These are phyloP conservation scores for Stevia rebaudiana DNA, from an alignment of 140 eudicot species.

Conservation along the genomic window DNA sequence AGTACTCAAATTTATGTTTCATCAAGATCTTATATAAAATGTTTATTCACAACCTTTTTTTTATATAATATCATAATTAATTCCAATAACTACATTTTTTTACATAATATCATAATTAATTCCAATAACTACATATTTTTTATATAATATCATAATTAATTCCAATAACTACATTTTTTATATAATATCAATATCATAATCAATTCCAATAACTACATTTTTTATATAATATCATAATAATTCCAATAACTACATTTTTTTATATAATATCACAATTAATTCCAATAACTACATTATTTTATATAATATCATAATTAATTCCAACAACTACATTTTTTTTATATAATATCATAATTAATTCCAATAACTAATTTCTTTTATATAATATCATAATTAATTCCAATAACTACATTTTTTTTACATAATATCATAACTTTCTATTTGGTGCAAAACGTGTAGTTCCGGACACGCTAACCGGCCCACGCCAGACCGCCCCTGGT, in stretches of 20 bases:
- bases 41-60: not conserved
- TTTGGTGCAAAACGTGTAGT: too few species aligned
- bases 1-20: not conserved
- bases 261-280: not conserved
- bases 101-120: not conserved
- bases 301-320: not conserved
- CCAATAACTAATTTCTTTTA: not conserved
- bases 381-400: too few species aligned
- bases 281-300: not conserved
- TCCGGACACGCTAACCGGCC: too few species aligned
- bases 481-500: too few species aligned
- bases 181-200: too few species aligned
- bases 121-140: not conserved
- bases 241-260: too few species aligned
- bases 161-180: not conserved
- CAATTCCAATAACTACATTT: not conserved
- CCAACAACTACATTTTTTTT: not conserved
- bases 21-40: not conserved
- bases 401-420: not conserved
- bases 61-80: not conserved
- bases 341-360: too few species aligned
- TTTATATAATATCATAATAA: not conserved
- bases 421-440: not conserved
- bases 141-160: too few species aligned
- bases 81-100: not conserved